phyloP scores from a whole-genome alignment of 2,329 filamentous ascomycete genomes.

The Ophiostoma australiae region DNA sequence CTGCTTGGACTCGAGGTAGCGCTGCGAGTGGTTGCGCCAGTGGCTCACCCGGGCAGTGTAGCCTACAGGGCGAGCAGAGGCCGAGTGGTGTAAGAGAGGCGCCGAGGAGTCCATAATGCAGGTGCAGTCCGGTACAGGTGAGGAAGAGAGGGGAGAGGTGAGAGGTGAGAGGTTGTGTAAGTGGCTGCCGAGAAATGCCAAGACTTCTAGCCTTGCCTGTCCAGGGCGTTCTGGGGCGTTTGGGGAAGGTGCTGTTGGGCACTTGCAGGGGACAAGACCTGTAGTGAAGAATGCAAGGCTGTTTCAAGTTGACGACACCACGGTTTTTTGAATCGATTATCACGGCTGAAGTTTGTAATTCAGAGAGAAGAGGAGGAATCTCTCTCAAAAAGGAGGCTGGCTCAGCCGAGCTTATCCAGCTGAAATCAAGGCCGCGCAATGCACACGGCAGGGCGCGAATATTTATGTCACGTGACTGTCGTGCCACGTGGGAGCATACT shows the following conservation, averaged over 20 bases:
- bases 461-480: not conserved
- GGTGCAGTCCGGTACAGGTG: not conserved
- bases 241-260: not conserved
- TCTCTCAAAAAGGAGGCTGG: not conserved
- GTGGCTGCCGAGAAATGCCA: slow-evolving; percentile 20
- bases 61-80: not conserved
- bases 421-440: not conserved
- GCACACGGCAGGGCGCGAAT: not conserved
- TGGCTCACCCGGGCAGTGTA: not conserved
- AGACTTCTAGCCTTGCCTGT: slow-evolving; percentile 16
- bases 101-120: not conserved
- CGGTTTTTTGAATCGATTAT: not conserved
- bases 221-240: not conserved
- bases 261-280: not conserved
- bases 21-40: slow-evolving; percentile 25
- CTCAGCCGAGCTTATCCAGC: not conserved
- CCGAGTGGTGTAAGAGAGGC: not conserved
- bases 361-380: not conserved
- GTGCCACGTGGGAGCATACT: not conserved
- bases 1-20: slow-evolving; percentile 29
- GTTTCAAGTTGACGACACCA: not conserved
- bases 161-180: not conserved
- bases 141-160: not conserved
- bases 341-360: not conserved
- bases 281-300: not conserved